Evolutionary conservation across 2,329 filamentous ascomycete genomes (phyloP), one percentile per base, ranked within the genome.

Genomic region (Bipolaris cookei): DNA sequence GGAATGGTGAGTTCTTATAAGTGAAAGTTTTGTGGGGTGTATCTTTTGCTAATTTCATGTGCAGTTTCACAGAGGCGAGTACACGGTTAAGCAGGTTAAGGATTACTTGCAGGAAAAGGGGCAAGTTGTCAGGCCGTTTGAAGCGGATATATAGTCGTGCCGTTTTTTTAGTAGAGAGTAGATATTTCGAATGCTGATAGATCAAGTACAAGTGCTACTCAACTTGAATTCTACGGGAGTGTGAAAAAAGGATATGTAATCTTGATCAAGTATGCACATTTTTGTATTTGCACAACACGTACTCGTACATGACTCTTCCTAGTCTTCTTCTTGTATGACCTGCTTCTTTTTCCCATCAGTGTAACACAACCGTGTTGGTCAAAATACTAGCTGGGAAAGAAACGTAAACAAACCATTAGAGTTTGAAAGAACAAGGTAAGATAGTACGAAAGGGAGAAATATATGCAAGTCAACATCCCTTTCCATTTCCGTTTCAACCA

Each of bases 11-110:
- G 82, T 80, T 14, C 41, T 11, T 25, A 1, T 3, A 25, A 23
- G 13, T 11, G 5, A 41, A 25, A 28, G 13, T 20, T 4, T 20
- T 20, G 6, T 11, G 11, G 13, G n/a, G 1, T 20, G 16, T 38
- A 38, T 6, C 5, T 4, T 38, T 28, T 20, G 34, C 61, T 70
- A 54, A 69, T 60, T 4, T 2, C n/a, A 4, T 1, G 4, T 32
- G n/a, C 48, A 87, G 84, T 99, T 99, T 78, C 95, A 99, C 80
- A 83, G 95, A 46, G 91, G 90, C 35, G 94, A 99, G 80, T 99
- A 94, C 77, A 97, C 93, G 0, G 94, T 99, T 14, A 88, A 88
- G 76, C 88, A 98, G 71, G 95, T 99, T 45, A 99, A 99, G 79
- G 89, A 96, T 57, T 85, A 90, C 71, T 77, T 99, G 57, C 82